Percentiles rank a stretch among this genome's conserved stretches.
Conservation (phyloP, 805 yeast species). For the Starmerella etchellsii region DNA sequence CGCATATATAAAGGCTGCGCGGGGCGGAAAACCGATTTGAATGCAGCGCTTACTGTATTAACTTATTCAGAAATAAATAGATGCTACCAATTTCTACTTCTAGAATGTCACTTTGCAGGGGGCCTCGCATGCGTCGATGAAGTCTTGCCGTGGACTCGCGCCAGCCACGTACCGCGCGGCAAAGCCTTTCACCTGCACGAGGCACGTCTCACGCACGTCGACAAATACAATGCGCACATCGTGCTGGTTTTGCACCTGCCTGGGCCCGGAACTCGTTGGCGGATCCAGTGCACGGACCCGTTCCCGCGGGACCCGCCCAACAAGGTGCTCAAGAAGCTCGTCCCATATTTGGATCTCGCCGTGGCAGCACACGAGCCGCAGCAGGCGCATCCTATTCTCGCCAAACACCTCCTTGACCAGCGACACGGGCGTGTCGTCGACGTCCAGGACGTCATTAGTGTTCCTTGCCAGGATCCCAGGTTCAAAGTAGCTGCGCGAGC, state of each 20-base stretch:
- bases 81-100: no score
- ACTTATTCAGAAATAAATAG: no score
- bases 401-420: conserved; percentile 15
- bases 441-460: conserved; percentile 16
- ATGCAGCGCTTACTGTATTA: no score
- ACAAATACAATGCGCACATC: conserved; percentile 5
- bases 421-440: conserved; percentile 6
- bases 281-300: neutral
- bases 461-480: conserved; percentile 7
- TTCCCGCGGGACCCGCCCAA: conserved; percentile 3
- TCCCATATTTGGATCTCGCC: conserved; percentile 9
- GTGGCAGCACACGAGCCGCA: conserved; percentile 11
- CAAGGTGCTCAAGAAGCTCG: conserved; percentile 10
- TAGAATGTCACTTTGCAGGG: neutral
- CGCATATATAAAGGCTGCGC: no score
- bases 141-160: conserved; percentile 1
- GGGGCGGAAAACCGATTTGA: no score
- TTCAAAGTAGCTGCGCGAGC: conserved; percentile 16
- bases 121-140: conserved; percentile 5
- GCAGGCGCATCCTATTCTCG: neutral
- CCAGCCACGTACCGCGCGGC: conserved; percentile 5
- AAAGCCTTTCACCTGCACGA: conserved; percentile 12
- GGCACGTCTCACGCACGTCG: conserved; percentile 13
- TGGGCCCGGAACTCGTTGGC: neutral
- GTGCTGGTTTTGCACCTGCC: neutral